These are phyloP conservation scores for Lumnitzera racemosa DNA, from an alignment of 345 rosid genomes.

Conservation along the genomic window DNA sequence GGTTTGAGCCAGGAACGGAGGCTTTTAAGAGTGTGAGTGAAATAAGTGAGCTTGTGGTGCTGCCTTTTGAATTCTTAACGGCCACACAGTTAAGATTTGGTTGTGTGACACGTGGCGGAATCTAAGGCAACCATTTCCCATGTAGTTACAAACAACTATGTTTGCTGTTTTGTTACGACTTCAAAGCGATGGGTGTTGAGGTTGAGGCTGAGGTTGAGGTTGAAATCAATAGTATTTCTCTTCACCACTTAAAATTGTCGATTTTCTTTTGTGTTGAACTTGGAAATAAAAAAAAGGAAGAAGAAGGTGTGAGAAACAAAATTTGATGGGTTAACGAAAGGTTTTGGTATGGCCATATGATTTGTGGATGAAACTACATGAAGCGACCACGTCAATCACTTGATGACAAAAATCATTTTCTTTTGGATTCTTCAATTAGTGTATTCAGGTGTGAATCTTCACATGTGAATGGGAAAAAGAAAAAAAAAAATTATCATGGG, in stretches of 20 bases:
- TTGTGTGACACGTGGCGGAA: conserved; percentile 9
- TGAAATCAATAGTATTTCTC: not conserved
- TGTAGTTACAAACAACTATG: not conserved
- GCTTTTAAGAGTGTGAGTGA: not conserved
- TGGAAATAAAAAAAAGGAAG: no score
- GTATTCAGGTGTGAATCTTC: no score
- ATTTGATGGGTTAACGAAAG: no score
- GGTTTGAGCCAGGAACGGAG: no score
- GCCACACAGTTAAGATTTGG: conserved; percentile 6
- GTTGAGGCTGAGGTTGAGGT: conserved; percentile 8
- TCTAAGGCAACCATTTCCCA: not conserved
- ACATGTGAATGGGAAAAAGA: no score
- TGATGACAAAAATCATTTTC: no score
- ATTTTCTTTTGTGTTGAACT: not conserved
- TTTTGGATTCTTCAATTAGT: no score
- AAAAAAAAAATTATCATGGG: no score
- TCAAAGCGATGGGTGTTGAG: conserved; percentile 6
- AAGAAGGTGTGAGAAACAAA: no score
- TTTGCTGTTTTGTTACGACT: not conserved
- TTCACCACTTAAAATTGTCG: conserved; percentile 1
- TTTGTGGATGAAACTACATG: no score
- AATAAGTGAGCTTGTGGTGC: conserved; percentile 3
- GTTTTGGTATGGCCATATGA: no score
- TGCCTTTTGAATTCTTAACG: not conserved
- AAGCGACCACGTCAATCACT: no score